phyloP scores from a whole-genome alignment of 2,329 filamentous ascomycete species.

The Sporothrix sp. region DNA sequence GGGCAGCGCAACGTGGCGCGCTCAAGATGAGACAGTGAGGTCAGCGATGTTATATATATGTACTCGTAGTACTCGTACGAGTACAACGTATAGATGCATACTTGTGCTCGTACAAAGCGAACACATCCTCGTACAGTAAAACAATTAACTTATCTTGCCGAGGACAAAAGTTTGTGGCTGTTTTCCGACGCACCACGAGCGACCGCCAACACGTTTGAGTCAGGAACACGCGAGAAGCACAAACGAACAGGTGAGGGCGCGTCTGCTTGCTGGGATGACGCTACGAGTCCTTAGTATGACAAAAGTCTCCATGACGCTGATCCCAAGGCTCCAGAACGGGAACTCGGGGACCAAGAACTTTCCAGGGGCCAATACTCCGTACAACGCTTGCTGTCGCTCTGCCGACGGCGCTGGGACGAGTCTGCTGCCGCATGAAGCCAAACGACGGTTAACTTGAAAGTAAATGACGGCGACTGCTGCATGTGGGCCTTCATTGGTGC shows the following conservation, averaged over 20 bases:
- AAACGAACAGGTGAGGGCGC: neutral
- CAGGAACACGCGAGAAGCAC: slow-evolving; percentile 7
- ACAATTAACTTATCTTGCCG: too few relatives aligned
- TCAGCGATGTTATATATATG: too few relatives aligned
- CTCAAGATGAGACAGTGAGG: slow-evolving; percentile 6
- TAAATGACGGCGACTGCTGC: neutral
- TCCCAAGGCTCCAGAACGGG: neutral
- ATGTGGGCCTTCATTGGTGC: neutral
- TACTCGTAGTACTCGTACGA: too few relatives aligned
- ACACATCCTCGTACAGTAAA: too few relatives aligned
- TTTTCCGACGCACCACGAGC: neutral
- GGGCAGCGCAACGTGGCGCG: slow-evolving; percentile 3
- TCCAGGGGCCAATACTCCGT: too few relatives aligned
- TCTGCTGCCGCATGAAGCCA: neutral
- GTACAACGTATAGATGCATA: too few relatives aligned
- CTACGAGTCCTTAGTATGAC: too few relatives aligned
- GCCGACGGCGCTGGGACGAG: neutral
- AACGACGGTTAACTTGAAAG: too few relatives aligned
- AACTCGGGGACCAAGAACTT: neutral
- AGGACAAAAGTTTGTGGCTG: neutral
- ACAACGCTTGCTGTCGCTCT: too few relatives aligned
- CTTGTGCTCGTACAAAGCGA: too few relatives aligned
- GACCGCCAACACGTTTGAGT: neutral
- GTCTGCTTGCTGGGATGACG: neutral
- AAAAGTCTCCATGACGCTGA: too few relatives aligned